Base-by-base conservation (phyloP, 2,329 filamentous ascomycete genomes). In the Penicillium freii region DNA sequence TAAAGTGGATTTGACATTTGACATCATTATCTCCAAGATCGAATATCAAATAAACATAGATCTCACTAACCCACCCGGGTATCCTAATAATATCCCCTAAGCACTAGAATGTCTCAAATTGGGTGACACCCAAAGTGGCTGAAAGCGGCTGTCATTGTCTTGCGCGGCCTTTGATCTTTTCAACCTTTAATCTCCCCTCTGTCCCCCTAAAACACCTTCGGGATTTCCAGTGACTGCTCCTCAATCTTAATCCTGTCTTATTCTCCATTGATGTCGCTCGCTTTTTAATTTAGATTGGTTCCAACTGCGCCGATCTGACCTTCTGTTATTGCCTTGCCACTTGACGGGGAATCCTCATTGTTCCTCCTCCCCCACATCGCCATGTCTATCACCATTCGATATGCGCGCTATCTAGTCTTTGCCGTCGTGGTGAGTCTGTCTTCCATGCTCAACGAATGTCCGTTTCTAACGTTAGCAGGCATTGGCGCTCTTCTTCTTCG, bases 401-500 rank as follows among this genome's bases (percentile, higher is more conserved):
- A 77, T 66, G 70, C 85, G 64, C 83, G 85, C 67, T 87, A 87
- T 72, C 79, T 96, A 73, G 82, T 94, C 72, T 86, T 96, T 71
- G 90, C 91, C 58, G 83, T 92, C 71, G 88, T 96, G 71, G 92
- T 96, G 84, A 72, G 88, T 82, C 23, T 15, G 29, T n/a, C 5
- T 23, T 27, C 8, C 21, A 34, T 17, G 1, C 33, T 19, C 21
- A 40, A 40, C 29, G 10, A 43, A 51, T 51, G 33, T 39, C 5
- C 5, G 3, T 27, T 23, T 36, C 54, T 56, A 49, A 57, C 19
- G 15, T 17, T 15, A 27, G 19, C 59, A 85, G 82, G 78, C 85
- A 56, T 76, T 95, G 62, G 81, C 86, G 62, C 80, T 95, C 61
- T 83, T 96, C 73, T 94, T 93, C 79, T 91, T 93, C 77, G 85